These are phyloP conservation scores for Physcomitrellopsis africana DNA, from an alignment of 225 moss, liverwort and hornwort genomes.

Conservation along the genomic window DNA sequence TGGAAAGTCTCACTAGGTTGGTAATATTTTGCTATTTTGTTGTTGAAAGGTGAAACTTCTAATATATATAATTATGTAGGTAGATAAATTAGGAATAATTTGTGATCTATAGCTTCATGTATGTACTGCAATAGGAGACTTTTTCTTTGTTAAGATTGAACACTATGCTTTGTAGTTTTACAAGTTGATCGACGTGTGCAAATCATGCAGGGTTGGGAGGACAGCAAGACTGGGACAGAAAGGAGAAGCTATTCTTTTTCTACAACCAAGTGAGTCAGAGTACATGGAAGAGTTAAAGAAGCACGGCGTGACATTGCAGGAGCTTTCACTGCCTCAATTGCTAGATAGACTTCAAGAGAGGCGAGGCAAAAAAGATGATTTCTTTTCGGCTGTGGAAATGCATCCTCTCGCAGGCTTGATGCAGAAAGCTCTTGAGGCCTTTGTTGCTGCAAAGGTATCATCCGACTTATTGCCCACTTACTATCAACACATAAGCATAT, in stretches of 20 bases:
- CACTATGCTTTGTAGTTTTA: background rate
- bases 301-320: slow-evolving; percentile 81
- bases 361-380: slow-evolving; percentile 55
- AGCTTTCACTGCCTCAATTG: slow-evolving; percentile 70
- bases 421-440: slow-evolving; percentile 91
- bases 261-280: slow-evolving; percentile 91
- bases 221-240: slow-evolving; percentile 91
- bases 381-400: slow-evolving; percentile 68
- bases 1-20: slow-evolving; percentile 17
- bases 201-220: slow-evolving; percentile 81
- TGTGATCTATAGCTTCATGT: background rate
- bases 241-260: slow-evolving; percentile 91
- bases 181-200: slow-evolving; percentile 1
- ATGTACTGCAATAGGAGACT: slow-evolving; percentile 2
- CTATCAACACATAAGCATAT: background rate
- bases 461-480: slow-evolving; percentile 8
- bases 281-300: slow-evolving; percentile 82
- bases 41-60: no score
- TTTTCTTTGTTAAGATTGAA: background rate
- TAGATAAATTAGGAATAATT: background rate
- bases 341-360: slow-evolving; percentile 80
- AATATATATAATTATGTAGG: no score
- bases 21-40: background rate
- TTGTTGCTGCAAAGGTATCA: slow-evolving; percentile 76
- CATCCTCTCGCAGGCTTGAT: slow-evolving; percentile 88